Evolutionary conservation across 2,329 filamentous ascomycete species (phyloP).

Genomic region (Aulographum hederae): DNA sequence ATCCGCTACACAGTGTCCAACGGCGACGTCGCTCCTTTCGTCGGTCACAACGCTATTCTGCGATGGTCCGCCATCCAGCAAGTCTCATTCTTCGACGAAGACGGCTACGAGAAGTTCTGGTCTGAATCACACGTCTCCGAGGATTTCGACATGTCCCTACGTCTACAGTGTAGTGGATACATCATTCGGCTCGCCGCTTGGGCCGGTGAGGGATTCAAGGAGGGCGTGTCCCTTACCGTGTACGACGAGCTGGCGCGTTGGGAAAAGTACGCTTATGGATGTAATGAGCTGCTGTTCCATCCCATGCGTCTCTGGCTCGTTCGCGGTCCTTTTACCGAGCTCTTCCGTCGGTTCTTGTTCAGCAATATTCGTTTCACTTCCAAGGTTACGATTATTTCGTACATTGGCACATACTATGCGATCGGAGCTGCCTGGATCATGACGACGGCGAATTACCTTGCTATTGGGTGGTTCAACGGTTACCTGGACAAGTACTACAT

Average conservation of each 20-base stretch:
- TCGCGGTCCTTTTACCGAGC: constrained; percentile 5
- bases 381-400: constrained; percentile 6
- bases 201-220: constrained; percentile 6
- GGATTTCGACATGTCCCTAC: constrained; percentile 7
- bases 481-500: constrained; percentile 67
- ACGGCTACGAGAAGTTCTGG: constrained; percentile 5
- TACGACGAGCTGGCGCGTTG: constrained; percentile 7
- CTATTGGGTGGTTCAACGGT: constrained; percentile 59
- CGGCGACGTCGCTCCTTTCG: constrained; percentile 8
- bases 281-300: constrained; percentile 7
- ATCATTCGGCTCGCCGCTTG: constrained; percentile 6
- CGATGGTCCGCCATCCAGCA: constrained; percentile 6
- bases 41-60: constrained; percentile 8
- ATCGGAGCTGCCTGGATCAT: constrained; percentile 5
- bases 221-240: constrained; percentile 7
- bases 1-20: constrained; percentile 7
- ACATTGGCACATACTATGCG: constrained; percentile 7
- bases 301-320: constrained; percentile 5
- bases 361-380: constrained; percentile 6
- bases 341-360: constrained; percentile 6
- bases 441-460: constrained; percentile 34
- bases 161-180: constrained; percentile 6
- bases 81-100: constrained; percentile 4
- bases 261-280: constrained; percentile 8
- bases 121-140: constrained; percentile 8